Evolutionary conservation across 2,329 filamentous ascomycete genomes (phyloP).

Genomic region (Ceratocystis lukuohia): DNA sequence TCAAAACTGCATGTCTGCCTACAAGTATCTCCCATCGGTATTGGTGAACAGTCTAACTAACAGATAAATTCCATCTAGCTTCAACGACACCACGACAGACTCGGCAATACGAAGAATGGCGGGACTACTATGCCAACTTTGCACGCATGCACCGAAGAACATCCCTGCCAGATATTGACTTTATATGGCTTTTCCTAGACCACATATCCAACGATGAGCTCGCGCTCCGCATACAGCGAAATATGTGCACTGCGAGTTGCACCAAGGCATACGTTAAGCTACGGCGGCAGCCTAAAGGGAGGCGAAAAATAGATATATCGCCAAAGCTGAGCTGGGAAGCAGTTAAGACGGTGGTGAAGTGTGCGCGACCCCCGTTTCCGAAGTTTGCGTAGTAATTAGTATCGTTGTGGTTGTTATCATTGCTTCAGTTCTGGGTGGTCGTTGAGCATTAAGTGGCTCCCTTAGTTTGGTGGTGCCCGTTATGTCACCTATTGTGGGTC

Average conservation of each 20-base stretch:
- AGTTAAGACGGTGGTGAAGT: constrained; percentile 16
- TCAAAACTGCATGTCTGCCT: neutral
- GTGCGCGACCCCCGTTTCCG: constrained; percentile 10
- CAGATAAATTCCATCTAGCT: neutral
- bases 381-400: constrained; percentile 9
- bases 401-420: neutral
- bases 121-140: constrained; percentile 16
- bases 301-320: constrained; percentile 15
- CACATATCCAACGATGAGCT: constrained; percentile 17
- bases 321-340: constrained; percentile 15
- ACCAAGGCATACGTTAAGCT: constrained; percentile 14
- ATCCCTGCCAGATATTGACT: constrained; percentile 15
- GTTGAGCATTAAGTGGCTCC: too few species aligned
- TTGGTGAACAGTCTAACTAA: neutral
- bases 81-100: constrained; percentile 5
- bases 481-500: constrained; percentile 13
- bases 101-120: constrained; percentile 17
- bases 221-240: constrained; percentile 17
- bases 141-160: constrained; percentile 15
- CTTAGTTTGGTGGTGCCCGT: neutral
- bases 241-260: constrained; percentile 11
- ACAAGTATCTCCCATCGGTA: neutral
- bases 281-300: constrained; percentile 13
- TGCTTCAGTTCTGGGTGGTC: neutral
- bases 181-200: constrained; percentile 19